Base-by-base conservation (phyloP, 1,139 yeast species). In the Lodderomyces oxycetoniae region DNA sequence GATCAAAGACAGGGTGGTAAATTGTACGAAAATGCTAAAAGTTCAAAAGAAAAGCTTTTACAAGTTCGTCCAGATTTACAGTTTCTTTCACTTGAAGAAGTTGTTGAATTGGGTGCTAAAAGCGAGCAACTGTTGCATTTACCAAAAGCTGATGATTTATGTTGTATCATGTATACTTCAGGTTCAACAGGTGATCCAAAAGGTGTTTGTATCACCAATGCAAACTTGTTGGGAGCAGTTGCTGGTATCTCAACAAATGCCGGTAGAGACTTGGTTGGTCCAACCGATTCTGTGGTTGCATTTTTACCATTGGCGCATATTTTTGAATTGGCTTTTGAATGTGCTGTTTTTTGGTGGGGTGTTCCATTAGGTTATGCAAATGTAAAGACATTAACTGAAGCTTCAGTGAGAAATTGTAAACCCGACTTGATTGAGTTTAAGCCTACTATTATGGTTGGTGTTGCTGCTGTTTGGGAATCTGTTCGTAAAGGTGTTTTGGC, bases 181-280 rank as follows among this genome's bases (percentile, higher is more conserved):
- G 99, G 99, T 34, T 88, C 97, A 12, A 89, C 98, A 12, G 98
- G 98, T 50, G 79, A 80, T 43, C 98, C 98, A 52, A 91, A 91
- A 69, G 99, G 99, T 62, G 99, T 91, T 28, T 88, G 85, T 23
- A 67, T 93, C 47, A 72, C 79, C 34, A 93, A 91, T 53, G 68
- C 65, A 38, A 88, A 88, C 56, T 71, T 91, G 31, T 60, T 88
- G 35, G 83, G 95, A 10, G 95, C 95, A 50, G 59, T 85, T 30
- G 93, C 81, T 39, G 98, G 98, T 61, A 78, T 85, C 38, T 63
- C 84, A 23, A 67, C 77, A 34, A 75, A 76, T 48, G 79, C 88
- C 36, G 69, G 72, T 35, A 66, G 76, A 47, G 66, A 67, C 22
- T 48, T 66, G 36, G 75, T 86, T 36, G 59, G 56, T 36, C 62